phyloP scores from a whole-genome alignment of 768 basidiomycete genomes.

The Cystoderma amianthinum region DNA sequence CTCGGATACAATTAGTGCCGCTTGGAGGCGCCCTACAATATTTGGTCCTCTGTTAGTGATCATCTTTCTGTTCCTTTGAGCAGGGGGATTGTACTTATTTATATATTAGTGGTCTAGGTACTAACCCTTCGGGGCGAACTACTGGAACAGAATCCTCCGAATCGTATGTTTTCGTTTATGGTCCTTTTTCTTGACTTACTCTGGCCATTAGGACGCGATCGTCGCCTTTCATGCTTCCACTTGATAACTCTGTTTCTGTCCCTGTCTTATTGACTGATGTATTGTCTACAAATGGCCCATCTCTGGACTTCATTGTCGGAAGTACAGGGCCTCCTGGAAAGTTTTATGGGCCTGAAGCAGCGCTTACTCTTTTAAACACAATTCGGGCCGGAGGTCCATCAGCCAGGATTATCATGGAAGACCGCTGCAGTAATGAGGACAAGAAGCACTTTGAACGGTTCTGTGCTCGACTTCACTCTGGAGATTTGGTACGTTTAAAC shows the following conservation, averaged over 20 bases:
- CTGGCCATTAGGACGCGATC: slow-evolving; percentile 15
- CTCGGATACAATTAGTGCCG: not conserved
- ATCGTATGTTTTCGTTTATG: slow-evolving; percentile 17
- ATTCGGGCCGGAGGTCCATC: slow-evolving; percentile 43
- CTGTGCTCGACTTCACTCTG: slow-evolving; percentile 37
- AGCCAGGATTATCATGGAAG: slow-evolving; percentile 35
- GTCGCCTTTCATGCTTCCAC: slow-evolving; percentile 36
- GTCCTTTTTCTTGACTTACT: not conserved
- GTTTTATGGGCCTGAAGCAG: slow-evolving; percentile 47
- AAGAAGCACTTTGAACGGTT: slow-evolving; percentile 43
- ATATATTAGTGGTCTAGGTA: too few relatives aligned
- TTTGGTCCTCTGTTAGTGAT: slow-evolving; percentile 56
- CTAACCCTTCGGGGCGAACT: too few relatives aligned
- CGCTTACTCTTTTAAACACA: slow-evolving; percentile 43
- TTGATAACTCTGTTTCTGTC: slow-evolving; percentile 43
- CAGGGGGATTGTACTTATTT: too few relatives aligned
- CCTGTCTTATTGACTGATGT: slow-evolving; percentile 41
- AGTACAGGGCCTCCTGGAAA: slow-evolving; percentile 46
- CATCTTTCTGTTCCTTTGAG: too few relatives aligned
- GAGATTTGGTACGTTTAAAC: slow-evolving; percentile 41
- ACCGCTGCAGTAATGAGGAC: slow-evolving; percentile 32
- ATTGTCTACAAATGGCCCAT: slow-evolving; percentile 19
- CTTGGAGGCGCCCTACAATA: slow-evolving; percentile 51
- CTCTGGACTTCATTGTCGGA: slow-evolving; percentile 29
- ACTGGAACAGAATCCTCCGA: too few relatives aligned